A percentile compares a stretch with the other conserved stretches of the same genome.
These are phyloP conservation scores for Leishmania aethiopica DNA, from an alignment of 208 protist genomes.

Conservation along the genomic window DNA sequence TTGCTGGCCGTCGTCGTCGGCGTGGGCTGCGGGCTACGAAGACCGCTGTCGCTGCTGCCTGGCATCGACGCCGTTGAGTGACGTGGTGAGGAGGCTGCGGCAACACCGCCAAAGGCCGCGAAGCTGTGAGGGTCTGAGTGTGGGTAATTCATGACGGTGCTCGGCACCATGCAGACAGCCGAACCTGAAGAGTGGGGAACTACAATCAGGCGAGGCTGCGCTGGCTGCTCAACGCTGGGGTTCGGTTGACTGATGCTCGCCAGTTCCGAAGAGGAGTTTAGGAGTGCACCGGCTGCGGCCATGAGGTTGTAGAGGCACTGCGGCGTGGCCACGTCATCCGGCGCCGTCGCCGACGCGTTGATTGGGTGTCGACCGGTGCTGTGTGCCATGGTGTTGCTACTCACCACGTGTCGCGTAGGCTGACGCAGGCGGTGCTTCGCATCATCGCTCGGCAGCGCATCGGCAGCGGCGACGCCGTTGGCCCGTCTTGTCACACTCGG, in stretches of 20 bases:
- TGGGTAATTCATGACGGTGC: constrained; percentile 21
- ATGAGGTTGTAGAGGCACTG: constrained; percentile 36
- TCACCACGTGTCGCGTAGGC: constrained; percentile 22
- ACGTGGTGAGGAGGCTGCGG: not conserved
- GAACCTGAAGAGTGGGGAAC: constrained; percentile 23
- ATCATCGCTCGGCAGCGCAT: constrained; percentile 7
- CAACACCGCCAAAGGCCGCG: not conserved
- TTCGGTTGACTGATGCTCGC: not conserved
- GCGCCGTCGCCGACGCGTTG: not conserved
- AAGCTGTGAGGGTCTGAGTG: not conserved
- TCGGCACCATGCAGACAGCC: constrained; percentile 19
- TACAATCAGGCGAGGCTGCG: constrained; percentile 24
- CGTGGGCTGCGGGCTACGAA: not conserved
- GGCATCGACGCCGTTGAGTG: not conserved
- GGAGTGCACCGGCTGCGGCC: constrained; percentile 18
- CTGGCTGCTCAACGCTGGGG: not conserved
- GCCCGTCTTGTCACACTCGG: not conserved
- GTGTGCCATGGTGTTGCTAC: constrained; percentile 32
- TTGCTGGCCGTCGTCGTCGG: not conserved
- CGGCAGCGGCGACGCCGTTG: constrained; percentile 5
- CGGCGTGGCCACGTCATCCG: constrained; percentile 22
- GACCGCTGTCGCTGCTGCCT: constrained; percentile 9
- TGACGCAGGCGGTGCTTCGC: constrained; percentile 24
- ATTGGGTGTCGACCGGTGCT: constrained; percentile 11
- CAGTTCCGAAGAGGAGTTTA: constrained; percentile 1